Conservation (phyloP, 306 rosid species). For the Prunus davidiana region DNA sequence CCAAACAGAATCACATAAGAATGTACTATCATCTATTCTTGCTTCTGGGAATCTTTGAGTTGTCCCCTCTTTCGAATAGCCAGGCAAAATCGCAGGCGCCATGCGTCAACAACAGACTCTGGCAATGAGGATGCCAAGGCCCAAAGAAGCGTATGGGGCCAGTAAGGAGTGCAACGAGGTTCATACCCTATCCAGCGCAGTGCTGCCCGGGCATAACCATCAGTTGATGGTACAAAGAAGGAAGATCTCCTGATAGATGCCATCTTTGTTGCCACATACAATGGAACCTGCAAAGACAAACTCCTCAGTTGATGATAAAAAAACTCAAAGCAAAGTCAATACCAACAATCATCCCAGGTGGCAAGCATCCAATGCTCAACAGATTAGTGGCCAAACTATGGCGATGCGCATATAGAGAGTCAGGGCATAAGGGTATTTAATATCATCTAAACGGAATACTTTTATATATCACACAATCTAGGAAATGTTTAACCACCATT, state of each 20-base stretch:
- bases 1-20: neutral
- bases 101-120: slow-evolving; percentile 54
- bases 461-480: neutral
- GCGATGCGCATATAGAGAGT: neutral
- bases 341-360: neutral
- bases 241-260: slow-evolving; percentile 89
- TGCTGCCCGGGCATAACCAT: slow-evolving; percentile 75
- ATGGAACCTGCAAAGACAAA: slow-evolving; percentile 63
- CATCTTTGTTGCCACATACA: slow-evolving; percentile 98
- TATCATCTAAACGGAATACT: neutral
- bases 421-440: neutral
- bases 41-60: slow-evolving; percentile 63
- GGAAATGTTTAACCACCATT: neutral
- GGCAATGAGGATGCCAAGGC: slow-evolving; percentile 60
- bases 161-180: slow-evolving; percentile 94
- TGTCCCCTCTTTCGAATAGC: slow-evolving; percentile 81
- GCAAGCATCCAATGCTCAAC: neutral
- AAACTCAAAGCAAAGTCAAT: neutral
- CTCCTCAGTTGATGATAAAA: slow-evolving; percentile 6
- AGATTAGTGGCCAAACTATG: neutral
- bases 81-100: slow-evolving; percentile 75
- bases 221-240: slow-evolving; percentile 83
- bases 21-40: slow-evolving; percentile 32
- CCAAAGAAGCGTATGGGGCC: slow-evolving; percentile 92
- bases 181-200: slow-evolving; percentile 81